Evolutionary conservation across 306 rosid species (phyloP).

Genomic region (Ormosia semicastrata): DNA sequence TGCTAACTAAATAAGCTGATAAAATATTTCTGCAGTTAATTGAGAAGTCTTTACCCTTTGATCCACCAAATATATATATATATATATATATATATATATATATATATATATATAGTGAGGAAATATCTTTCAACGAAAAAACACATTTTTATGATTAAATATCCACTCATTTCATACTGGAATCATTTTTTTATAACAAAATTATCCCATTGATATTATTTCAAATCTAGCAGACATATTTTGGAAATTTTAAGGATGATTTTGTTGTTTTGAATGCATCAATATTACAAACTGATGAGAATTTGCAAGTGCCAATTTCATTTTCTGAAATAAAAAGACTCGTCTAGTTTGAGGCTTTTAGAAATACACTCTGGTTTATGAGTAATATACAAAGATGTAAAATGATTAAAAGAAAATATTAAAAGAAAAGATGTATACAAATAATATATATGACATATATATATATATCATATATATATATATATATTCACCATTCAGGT

Average conservation of each 20-base stretch:
- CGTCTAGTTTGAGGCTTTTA: background rate
- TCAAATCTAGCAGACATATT: slow-evolving; percentile 1
- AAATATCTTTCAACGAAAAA: background rate
- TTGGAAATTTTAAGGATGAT: background rate
- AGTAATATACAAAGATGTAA: background rate
- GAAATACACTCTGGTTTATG: background rate
- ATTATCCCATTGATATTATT: slow-evolving; percentile 10
- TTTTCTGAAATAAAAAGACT: background rate
- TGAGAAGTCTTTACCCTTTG: too few relatives aligned
- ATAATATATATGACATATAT: too few relatives aligned
- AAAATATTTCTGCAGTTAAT: too few relatives aligned
- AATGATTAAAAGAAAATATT: background rate
- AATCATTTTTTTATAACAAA: slow-evolving; percentile 20
- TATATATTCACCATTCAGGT: too few relatives aligned
- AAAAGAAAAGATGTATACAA: too few relatives aligned
- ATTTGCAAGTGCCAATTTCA: background rate
- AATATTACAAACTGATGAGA: background rate
- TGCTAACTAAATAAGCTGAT: too few relatives aligned
- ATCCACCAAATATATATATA: too few relatives aligned
- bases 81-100: too few relatives aligned
- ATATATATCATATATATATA: too few relatives aligned
- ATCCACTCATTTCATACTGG: slow-evolving; percentile 4
- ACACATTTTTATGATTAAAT: slow-evolving; percentile 19
- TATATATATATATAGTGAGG: background rate
- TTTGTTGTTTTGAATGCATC: slow-evolving; percentile 9